Evolutionary conservation across 345 rosid species (phyloP).

Genomic region (sweet orange (Citrus sinensis)): DNA sequence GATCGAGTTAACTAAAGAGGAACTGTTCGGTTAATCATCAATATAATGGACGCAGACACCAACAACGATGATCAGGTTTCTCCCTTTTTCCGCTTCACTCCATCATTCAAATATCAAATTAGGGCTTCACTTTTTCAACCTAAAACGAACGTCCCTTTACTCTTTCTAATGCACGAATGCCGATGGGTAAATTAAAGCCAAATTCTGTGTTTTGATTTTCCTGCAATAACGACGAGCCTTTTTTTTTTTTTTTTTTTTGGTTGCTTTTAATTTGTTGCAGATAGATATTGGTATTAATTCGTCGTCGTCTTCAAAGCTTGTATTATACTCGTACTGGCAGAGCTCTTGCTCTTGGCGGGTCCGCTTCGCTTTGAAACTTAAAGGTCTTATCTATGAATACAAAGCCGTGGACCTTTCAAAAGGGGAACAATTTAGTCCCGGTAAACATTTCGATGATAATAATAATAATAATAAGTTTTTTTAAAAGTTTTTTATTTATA

Average conservation of each 20-base stretch:
- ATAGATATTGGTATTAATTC: not conserved
- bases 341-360: constrained; percentile 75
- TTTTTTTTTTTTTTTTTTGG: not conserved
- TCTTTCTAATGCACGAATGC: not conserved
- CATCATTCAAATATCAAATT: not conserved
- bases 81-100: not conserved
- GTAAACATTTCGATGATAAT: constrained; percentile 8
- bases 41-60: not conserved
- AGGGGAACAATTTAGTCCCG: constrained; percentile 45
- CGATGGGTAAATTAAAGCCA: not conserved
- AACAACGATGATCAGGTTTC: not conserved
- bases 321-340: constrained; percentile 49
- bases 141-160: not conserved
- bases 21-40: too few species aligned
- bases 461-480: too few species aligned
- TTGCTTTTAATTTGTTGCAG: not conserved
- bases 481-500: too few species aligned
- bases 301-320: constrained; percentile 21
- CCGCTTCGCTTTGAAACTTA: constrained; percentile 52
- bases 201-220: not conserved
- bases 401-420: constrained; percentile 42
- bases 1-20: too few species aligned
- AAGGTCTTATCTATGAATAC: constrained; percentile 48
- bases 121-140: not conserved
- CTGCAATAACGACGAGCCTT: not conserved